phyloP scores from a whole-genome alignment of 768 basidiomycete genomes.

The Gloeopeniophorella convolvens region DNA sequence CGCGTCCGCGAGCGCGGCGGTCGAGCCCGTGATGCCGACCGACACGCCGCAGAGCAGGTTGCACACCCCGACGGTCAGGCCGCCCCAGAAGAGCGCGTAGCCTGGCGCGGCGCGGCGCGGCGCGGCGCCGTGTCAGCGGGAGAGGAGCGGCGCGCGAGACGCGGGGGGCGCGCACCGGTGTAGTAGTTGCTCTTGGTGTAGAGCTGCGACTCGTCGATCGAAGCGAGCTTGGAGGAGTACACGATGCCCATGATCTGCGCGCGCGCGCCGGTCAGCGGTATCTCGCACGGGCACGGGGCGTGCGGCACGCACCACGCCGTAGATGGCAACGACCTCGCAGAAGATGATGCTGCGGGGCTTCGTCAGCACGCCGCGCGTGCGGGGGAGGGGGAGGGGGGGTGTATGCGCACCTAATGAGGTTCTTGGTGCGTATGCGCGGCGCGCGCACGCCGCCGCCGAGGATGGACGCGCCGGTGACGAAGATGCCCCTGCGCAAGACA shows the following conservation, averaged over 20 bases:
- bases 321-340: constrained; percentile 99
- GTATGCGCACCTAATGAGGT: constrained; percentile 77
- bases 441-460: constrained; percentile 92
- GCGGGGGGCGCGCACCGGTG: constrained; percentile 49
- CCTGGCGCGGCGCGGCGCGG: too few species aligned
- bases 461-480: constrained; percentile 94
- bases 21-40: constrained; percentile 93
- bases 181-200: constrained; percentile 89
- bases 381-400: neutral
- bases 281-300: neutral
- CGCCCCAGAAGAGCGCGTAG: constrained; percentile 95
- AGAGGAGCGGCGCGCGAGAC: neutral
- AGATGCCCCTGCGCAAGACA: constrained; percentile 76
- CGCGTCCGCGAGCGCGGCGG: constrained; percentile 91
- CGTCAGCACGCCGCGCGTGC: neutral
- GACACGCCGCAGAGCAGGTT: constrained; percentile 93
- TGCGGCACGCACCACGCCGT: constrained; percentile 67
- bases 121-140: too few species aligned
- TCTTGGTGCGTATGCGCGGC: constrained; percentile 94
- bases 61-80: constrained; percentile 87
- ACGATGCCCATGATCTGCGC: constrained; percentile 93
- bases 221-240: constrained; percentile 74
- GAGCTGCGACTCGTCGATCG: constrained; percentile 54
- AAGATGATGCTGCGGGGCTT: constrained; percentile 76
- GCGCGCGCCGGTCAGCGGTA: too few species aligned